Conservation (phyloP, 495 filamentous ascomycete genomes). For the Saxophila tyrrhenica region DNA sequence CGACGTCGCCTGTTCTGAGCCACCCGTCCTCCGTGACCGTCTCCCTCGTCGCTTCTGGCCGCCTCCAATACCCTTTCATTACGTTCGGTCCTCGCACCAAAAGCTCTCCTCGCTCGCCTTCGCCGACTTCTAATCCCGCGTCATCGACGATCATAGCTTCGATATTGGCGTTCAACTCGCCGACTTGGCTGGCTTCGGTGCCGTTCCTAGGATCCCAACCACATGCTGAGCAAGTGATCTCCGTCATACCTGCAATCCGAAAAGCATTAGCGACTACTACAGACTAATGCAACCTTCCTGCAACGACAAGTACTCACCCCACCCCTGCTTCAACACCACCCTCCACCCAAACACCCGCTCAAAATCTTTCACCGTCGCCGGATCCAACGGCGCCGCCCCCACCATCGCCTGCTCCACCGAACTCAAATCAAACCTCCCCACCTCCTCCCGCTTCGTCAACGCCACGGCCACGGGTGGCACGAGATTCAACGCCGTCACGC, state of each 20-base stretch:
- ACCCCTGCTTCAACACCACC: slow-evolving; percentile 59
- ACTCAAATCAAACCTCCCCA: slow-evolving; percentile 56
- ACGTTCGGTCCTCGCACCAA: slow-evolving; percentile 30
- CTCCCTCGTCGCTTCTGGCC: slow-evolving; percentile 28
- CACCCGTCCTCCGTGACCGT: slow-evolving; percentile 30
- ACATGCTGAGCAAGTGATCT: slow-evolving; percentile 50
- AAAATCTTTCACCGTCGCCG: slow-evolving; percentile 50
- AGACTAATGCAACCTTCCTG: no score
- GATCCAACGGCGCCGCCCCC: slow-evolving; percentile 39
- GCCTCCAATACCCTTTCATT: slow-evolving; percentile 34
- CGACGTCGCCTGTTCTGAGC: slow-evolving; percentile 33
- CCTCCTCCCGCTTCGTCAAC: slow-evolving; percentile 59
- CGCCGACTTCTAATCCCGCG: slow-evolving; percentile 18
- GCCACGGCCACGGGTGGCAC: slow-evolving; percentile 62
- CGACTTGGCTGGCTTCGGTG: slow-evolving; percentile 40
- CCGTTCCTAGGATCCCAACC: slow-evolving; percentile 43
- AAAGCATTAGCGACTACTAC: no score
- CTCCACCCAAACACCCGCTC: slow-evolving; percentile 45
- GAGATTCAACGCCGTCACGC: slow-evolving; percentile 50
- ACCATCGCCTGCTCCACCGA: slow-evolving; percentile 44
- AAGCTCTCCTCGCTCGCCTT: slow-evolving; percentile 23
- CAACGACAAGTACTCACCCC: no score
- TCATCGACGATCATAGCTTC: slow-evolving; percentile 48
- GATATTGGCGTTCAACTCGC: slow-evolving; percentile 59
- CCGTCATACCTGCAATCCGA: no score